phyloP scores from a whole-genome alignment of 768 basidiomycete genomes.

The Hygrophorus pudorinus region DNA sequence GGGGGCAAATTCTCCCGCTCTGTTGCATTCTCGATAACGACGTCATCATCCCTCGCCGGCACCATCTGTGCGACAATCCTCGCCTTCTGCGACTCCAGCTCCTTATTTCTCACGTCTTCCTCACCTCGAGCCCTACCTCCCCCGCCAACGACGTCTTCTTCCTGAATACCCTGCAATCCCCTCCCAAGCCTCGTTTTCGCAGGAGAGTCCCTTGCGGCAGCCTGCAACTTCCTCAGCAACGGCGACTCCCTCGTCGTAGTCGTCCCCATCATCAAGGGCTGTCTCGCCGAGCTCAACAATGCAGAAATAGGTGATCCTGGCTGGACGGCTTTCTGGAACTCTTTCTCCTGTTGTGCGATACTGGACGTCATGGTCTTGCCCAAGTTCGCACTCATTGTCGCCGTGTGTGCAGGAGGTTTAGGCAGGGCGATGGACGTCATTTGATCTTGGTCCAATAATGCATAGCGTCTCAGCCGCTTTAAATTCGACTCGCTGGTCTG shows the following conservation, averaged over 20 bases:
- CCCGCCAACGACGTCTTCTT: slow-evolving; percentile 18
- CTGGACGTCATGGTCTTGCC: slow-evolving; percentile 42
- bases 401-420: slow-evolving; percentile 12
- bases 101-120: slow-evolving; percentile 43
- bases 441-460: slow-evolving; percentile 57
- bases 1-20: slow-evolving; percentile 28
- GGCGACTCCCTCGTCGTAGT: slow-evolving; percentile 19
- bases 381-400: slow-evolving; percentile 15
- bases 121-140: slow-evolving; percentile 20
- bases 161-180: slow-evolving; percentile 12
- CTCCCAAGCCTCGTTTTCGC: slow-evolving; percentile 3
- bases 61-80: slow-evolving; percentile 93
- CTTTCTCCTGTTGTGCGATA: slow-evolving; percentile 83
- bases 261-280: slow-evolving; percentile 70
- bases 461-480: slow-evolving; percentile 48
- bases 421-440: slow-evolving; percentile 33
- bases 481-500: slow-evolving; percentile 61
- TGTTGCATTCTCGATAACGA: slow-evolving; percentile 16
- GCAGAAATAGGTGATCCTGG: slow-evolving; percentile 93
- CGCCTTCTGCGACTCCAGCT: slow-evolving; percentile 85
- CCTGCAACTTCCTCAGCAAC: slow-evolving; percentile 23
- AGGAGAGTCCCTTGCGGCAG: slow-evolving; percentile 10
- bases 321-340: slow-evolving; percentile 93
- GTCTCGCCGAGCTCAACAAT: slow-evolving; percentile 78
- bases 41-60: slow-evolving; percentile 40